Percentiles rank a stretch among this genome's conserved stretches.
phyloP scores from a whole-genome alignment of 257 asterid genomes.

The Solanum ossicruentum region DNA sequence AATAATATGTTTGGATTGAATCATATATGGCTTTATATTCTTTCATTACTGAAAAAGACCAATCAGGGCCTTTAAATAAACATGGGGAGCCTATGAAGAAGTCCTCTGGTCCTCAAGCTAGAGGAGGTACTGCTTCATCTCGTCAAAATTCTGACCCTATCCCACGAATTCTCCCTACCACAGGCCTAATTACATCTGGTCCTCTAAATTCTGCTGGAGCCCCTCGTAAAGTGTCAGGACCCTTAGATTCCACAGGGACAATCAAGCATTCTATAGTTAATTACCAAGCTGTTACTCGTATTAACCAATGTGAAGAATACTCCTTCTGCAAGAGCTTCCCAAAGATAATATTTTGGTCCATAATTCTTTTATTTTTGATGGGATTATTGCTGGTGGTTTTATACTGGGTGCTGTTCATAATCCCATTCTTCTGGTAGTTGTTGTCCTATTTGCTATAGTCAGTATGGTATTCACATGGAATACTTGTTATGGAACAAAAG shows the following conservation, averaged over 20 bases:
- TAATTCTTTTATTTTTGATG: conserved; percentile 57
- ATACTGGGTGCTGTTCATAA: conserved; percentile 70
- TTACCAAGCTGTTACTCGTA: conserved; percentile 73
- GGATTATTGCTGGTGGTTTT: conserved; percentile 84
- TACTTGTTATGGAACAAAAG: conserved; percentile 64
- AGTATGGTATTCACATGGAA: conserved; percentile 57
- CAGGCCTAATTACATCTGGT: conserved; percentile 84
- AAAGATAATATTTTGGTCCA: conserved; percentile 52
- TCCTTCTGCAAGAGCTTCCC: conserved; percentile 62
- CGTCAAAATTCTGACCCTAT: conserved; percentile 78
- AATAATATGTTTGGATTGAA: conserved; percentile 46
- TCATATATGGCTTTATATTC: conserved; percentile 77
- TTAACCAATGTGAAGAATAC: conserved; percentile 43
- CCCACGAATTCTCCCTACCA: conserved; percentile 66
- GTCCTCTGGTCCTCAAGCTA: conserved; percentile 81
- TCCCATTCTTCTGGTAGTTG: conserved; percentile 46
- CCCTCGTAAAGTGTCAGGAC: conserved; percentile 70
- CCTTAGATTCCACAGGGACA: conserved; percentile 53
- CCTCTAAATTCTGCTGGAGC: conserved; percentile 67
- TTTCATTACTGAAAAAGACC: conserved; percentile 42
- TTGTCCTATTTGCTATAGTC: conserved; percentile 31
- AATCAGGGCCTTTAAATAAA: conserved; percentile 61
- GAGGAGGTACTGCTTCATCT: conserved; percentile 40
- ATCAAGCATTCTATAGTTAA: conserved; percentile 31
- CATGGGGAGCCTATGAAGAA: conserved; percentile 79